Base-by-base conservation (phyloP, 1,139 yeast genomes). In the Kluyveromyces sp. region DNA sequence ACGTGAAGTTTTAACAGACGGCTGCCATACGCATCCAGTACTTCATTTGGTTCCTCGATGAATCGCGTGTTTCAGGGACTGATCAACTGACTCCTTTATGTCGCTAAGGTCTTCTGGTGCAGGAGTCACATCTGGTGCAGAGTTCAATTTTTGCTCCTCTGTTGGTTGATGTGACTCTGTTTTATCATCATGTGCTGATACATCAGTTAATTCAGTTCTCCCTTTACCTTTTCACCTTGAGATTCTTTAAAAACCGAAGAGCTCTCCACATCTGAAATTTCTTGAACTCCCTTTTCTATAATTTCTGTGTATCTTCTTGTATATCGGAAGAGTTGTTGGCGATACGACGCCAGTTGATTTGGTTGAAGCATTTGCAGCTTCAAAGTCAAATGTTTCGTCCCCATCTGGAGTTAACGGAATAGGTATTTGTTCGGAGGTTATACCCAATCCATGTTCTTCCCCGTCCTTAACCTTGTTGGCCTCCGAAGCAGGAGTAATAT, bases 401-500 rank as follows among this genome's bases (percentile, higher is more conserved):
- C 35, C 39, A 3, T 7, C 27, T 8, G 34, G 37, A 28, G 43
- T 34, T 5, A 28, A 7, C 7, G 43, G 38, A n/a, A 41, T 28
- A 5, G 32, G 25, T 7, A 29, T n/a, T 4, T 7, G 7, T 6
- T 37, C 15, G 26, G 37, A n/a, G 4, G 43, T 7, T 7, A 41
- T 34, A 5, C 43, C 43, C 7, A 41, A 31, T n/a, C 39, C 43
- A 26, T 35, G 21, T 37, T 41, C 43, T 34, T 34, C 38, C 8
- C 25, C 21, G 27, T 10, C 27, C 21, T n/a, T 21, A 5, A 25
- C n/a, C 25, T 41, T 41, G 8, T 7, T 7, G 8, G 10, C 15
- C 3, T 26, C 38, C n/a, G 33, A 15, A n/a, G 32, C n/a, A 4
- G 43, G 71, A 1, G 64, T 65, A 33, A 68, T 59, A 45, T 58